Base-by-base conservation (phyloP, 768 basidiomycete genomes). In the Gymnopilus junonius region DNA sequence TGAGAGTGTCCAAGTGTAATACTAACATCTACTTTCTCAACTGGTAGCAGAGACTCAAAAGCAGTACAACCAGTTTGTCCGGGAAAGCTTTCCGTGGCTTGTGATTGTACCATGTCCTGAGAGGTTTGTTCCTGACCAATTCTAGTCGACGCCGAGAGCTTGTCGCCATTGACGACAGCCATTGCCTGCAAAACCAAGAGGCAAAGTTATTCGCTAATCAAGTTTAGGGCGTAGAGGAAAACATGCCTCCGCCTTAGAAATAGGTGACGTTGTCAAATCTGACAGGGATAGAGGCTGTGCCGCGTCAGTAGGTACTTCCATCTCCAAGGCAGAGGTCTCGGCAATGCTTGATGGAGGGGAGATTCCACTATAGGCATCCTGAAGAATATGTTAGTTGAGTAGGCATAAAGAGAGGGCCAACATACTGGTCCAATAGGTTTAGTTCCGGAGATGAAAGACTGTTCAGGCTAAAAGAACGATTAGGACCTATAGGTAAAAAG, bases 21-120 rank as follows among this genome's bases (percentile, higher is more conserved):
- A 70, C 83, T 69, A 63, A 84, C 87, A 55, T 85, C 85, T 15
- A 85, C 71, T 69, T 87, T 87, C 65, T 84, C 83, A 8, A 85
- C 53, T 0, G 57, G 58, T 4, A 15, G 48, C 48, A 74, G 59
- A 7, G 65, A 66, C 46, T 73, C 68, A 50, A 68, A 75, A 25
- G 56, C 64, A 2, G 61, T 58, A 46, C 55, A 64, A 2, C 66
- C 66, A 20, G 32, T 59, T 48, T 65, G 67, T 51, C 67, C 66
- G 25, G 55, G 35, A 29, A 20, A 45, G 15, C 55, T 27, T 55
- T 61, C 32, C 17, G 20, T 35, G 51, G 32, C 15, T 46, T 57
- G 45, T 14, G 21, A 23, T n/a, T n/a, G n/a, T 12, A 15, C 23
- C 8, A 25, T 43, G 35, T 27, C 20, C 37, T 32, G 21, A 39